Base-by-base conservation (phyloP, 768 basidiomycete species). In the Boletus rubescentipes region DNA sequence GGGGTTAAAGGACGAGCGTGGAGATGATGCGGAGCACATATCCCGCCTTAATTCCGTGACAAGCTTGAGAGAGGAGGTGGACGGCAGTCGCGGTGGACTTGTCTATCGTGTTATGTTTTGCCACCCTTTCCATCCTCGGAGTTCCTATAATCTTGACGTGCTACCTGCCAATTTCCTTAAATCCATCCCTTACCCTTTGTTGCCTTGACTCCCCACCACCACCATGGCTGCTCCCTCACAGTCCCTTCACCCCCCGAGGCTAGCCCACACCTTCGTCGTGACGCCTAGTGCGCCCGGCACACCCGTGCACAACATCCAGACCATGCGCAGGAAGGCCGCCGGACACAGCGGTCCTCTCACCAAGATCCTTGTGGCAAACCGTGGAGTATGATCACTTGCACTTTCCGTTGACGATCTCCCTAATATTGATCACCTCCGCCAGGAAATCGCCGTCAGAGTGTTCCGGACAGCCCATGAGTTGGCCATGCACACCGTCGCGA, bases 371-470 rank as follows among this genome's bases (percentile, higher is more conserved):
- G 92, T 94, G 59, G 92, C 92, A 46, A 94, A 94, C 72, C 87
- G 92, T 58, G 92, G 92, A 64, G 93, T 92, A 77, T 49, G 89
- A 72, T 21, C 26, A 9, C 21, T 15, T n/a, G 32, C 18, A 42
- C 30, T 52, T 37, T 49, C 64, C 29, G 40, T 55, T 53, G 35
- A 40, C 31, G 32, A 29, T 52, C 41, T 53, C 35, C 14, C 41
- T 54, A 30, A 58, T 10, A 21, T 39, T 12, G n/a, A 50, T 36
- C 30, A 38, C 46, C 58, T 46, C 49, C 58, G 14, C 35, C 67
- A 93, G 92, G 94, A 99, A 89, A 99, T 99, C 72, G 97, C 97
- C 29, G 93, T 99, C 64, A 91, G 97, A 67, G 94, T 99, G 38
- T 98, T 99, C 81, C 81, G 95, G 66, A 98, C 95, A 1, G 91